A percentile compares a stretch with the other conserved stretches of the same genome.
phyloP scores from a whole-genome alignment of 2,329 filamentous ascomycete species.

The Venturiaceae sp. region DNA sequence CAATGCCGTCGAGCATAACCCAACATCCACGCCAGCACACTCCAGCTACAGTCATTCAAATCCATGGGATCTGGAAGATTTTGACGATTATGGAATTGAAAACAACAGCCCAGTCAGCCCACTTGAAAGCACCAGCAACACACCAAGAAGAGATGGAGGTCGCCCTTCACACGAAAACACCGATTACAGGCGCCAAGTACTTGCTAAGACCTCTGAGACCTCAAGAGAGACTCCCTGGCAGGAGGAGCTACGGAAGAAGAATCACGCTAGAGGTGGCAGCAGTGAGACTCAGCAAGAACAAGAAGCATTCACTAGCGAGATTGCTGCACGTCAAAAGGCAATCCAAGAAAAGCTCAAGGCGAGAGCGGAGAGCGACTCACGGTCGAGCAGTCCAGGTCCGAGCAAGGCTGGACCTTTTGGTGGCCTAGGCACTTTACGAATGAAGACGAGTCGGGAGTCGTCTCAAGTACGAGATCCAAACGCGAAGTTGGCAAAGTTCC shows the following conservation, averaged over 20 bases:
- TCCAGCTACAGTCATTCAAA: conserved; percentile 43
- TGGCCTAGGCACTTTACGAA: conserved; percentile 49
- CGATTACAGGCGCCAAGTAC: neutral
- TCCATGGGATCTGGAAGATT: conserved; percentile 44
- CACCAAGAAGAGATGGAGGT: neutral
- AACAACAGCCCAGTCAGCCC: conserved; percentile 27
- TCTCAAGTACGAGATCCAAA: conserved; percentile 39
- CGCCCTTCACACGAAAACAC: neutral
- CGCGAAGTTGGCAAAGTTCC: conserved; percentile 51
- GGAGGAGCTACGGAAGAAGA: conserved; percentile 33
- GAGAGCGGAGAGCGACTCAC: conserved; percentile 53
- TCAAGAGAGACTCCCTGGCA: conserved; percentile 29
- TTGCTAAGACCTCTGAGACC: neutral
- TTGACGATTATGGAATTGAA: conserved; percentile 29
- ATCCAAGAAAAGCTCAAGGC: conserved; percentile 66
- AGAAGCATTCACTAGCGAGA: conserved; percentile 63
- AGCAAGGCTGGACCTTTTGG: conserved; percentile 24
- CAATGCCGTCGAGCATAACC: conserved; percentile 17
- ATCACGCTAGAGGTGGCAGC: conserved; percentile 38
- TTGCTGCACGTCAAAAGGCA: conserved; percentile 59
- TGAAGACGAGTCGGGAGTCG: conserved; percentile 60
- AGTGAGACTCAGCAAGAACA: conserved; percentile 45
- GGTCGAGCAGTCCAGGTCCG: conserved; percentile 27
- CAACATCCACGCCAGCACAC: conserved; percentile 29
- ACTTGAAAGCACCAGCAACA: conserved; percentile 16